Percentiles rank a stretch among this genome's conserved stretches.
phyloP scores from a whole-genome alignment of 208 protist species.

The Histomonas meleagridis region DNA sequence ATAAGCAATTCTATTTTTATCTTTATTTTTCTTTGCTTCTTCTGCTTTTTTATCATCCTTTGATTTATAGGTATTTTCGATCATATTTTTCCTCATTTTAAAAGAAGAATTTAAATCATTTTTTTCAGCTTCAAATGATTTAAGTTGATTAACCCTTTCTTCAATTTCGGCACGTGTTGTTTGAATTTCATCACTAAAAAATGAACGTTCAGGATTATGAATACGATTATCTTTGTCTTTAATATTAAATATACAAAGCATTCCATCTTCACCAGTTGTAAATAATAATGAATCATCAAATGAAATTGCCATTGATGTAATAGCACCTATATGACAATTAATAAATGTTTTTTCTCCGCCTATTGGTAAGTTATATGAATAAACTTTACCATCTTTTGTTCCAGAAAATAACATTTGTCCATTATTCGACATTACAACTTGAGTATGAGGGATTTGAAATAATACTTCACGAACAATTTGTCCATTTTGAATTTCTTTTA shows the following conservation, averaged over 20 bases:
- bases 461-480: constrained; percentile 57
- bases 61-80: background rate
- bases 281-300: constrained; percentile 76
- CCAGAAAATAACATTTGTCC: constrained; percentile 76
- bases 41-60: background rate
- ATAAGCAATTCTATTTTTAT: constrained; percentile 13
- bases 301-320: constrained; percentile 67
- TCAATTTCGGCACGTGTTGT: constrained; percentile 27
- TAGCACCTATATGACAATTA: constrained; percentile 39
- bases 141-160: background rate
- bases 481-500: constrained; percentile 39
- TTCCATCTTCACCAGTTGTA: constrained; percentile 69
- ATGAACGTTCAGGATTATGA: background rate
- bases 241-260: constrained; percentile 12
- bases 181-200: background rate
- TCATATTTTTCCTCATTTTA: constrained; percentile 33
- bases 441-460: constrained; percentile 53
- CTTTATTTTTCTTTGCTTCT: background rate
- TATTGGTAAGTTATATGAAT: constrained; percentile 68
- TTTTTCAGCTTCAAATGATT: background rate
- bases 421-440: constrained; percentile 65
- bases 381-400: constrained; percentile 72
- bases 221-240: constrained; percentile 11
- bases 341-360: constrained; percentile 38
- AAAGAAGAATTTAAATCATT: background rate